Percentiles rank a stretch among this genome's conserved stretches.
These are phyloP conservation scores for Fusarium sp. DNA, from an alignment of 2,329 filamentous ascomycete genomes.

Conservation along the genomic window DNA sequence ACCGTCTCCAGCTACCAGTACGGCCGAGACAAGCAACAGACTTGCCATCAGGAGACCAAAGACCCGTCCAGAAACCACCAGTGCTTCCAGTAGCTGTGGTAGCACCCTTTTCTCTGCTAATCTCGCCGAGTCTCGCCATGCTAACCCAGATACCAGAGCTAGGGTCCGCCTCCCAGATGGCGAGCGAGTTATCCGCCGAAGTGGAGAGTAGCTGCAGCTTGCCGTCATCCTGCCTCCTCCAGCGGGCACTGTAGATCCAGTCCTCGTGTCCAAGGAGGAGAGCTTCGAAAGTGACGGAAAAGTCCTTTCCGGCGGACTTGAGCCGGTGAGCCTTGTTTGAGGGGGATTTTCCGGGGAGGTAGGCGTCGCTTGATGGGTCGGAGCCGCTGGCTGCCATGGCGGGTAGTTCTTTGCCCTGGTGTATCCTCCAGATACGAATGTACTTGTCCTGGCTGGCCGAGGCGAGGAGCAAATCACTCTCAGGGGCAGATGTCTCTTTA, in stretches of 20 bases:
- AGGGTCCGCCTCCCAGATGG: conserved; percentile 88
- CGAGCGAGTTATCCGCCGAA: conserved; percentile 93
- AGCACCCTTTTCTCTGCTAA: conserved; percentile 92
- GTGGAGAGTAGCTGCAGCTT: conserved; percentile 81
- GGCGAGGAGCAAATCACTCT: conserved; percentile 78
- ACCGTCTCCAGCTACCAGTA: conserved; percentile 91
- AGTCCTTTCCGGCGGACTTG: conserved; percentile 66
- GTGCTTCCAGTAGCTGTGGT: conserved; percentile 96
- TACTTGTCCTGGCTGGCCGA: conserved; percentile 99
- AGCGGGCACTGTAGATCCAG: conserved; percentile 92
- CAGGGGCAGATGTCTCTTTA: conserved; percentile 61
- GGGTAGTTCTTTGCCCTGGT: conserved; percentile 71
- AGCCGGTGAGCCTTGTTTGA: conserved; percentile 91
- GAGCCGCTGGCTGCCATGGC: conserved; percentile 60
- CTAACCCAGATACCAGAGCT: conserved; percentile 92
- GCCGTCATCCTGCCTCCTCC: conserved; percentile 63
- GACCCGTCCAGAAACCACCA: conserved; percentile 93
- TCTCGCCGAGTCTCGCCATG: conserved; percentile 84
- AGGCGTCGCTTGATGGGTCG: conserved; percentile 65
- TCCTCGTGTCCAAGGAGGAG: conserved; percentile 94
- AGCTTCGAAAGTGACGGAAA: conserved; percentile 90
- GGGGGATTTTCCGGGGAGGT: conserved; percentile 72
- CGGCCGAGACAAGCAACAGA: conserved; percentile 83
- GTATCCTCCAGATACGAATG: conserved; percentile 89
- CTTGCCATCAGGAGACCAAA: conserved; percentile 83